Conservation (phyloP, 306 rosid species). For the Pterocarpus macrocarpus region DNA sequence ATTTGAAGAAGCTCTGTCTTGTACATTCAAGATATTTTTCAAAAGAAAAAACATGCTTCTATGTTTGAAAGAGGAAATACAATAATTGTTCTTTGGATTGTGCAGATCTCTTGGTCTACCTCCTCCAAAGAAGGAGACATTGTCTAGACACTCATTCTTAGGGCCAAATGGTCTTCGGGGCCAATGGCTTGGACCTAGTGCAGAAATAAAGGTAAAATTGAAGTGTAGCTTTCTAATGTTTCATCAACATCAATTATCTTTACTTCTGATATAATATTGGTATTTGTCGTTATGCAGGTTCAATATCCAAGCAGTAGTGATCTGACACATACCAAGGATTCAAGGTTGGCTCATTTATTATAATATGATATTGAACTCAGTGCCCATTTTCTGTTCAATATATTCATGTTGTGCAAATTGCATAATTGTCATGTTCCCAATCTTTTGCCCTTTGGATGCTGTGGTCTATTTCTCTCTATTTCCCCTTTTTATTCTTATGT, state of each 20-base stretch:
- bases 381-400: constrained; percentile 14
- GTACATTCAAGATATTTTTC: constrained; percentile 30
- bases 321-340: constrained; percentile 56
- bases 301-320: constrained; percentile 88
- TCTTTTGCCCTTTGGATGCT: constrained; percentile 24
- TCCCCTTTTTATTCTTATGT: not conserved
- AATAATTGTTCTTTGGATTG: constrained; percentile 40
- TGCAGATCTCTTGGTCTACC: constrained; percentile 79
- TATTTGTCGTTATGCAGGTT: constrained; percentile 63
- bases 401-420: constrained; percentile 40
- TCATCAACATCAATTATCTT: constrained; percentile 34
- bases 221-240: constrained; percentile 25
- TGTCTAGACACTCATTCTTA: constrained; percentile 94
- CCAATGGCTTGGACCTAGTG: constrained; percentile 89
- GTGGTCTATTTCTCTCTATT: constrained; percentile 27
- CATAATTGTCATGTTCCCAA: constrained; percentile 17
- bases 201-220: constrained; percentile 71
- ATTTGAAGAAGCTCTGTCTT: constrained; percentile 38
- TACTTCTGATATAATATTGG: constrained; percentile 18
- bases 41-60: constrained; percentile 10
- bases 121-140: constrained; percentile 86
- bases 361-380: constrained; percentile 29
- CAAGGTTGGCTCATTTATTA: constrained; percentile 59
- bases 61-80: constrained; percentile 21
- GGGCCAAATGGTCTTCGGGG: constrained; percentile 95